phyloP scores from a whole-genome alignment of 2,329 filamentous ascomycete genomes.

The Chrysoporthe deuterocubensis region DNA sequence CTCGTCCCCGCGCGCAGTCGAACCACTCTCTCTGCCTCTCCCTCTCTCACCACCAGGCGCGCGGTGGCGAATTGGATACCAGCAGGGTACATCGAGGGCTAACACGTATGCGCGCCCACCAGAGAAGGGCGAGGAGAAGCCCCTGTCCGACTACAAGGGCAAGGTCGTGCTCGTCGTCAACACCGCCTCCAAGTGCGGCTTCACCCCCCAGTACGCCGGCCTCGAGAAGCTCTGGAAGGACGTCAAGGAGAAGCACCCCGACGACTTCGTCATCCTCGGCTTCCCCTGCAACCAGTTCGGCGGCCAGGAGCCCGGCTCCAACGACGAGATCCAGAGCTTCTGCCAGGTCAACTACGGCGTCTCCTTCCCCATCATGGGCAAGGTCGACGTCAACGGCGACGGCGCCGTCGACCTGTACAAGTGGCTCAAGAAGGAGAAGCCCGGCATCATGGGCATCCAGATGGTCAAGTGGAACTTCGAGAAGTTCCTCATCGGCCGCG shows the following conservation, averaged over 20 bases:
- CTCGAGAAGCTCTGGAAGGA: slow-evolving; percentile 90
- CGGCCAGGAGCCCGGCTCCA: slow-evolving; percentile 81
- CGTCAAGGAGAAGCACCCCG: slow-evolving; percentile 68
- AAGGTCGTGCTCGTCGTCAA: slow-evolving; percentile 97
- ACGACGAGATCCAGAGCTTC: slow-evolving; percentile 81
- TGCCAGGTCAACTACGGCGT: slow-evolving; percentile 96
- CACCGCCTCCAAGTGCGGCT: slow-evolving; percentile 98
- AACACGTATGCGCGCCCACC: slow-evolving; percentile 28
- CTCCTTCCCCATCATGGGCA: slow-evolving; percentile 86
- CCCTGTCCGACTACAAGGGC: slow-evolving; percentile 74
- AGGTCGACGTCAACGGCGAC: slow-evolving; percentile 92
- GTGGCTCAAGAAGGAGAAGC: slow-evolving; percentile 74
- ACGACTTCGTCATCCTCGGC: slow-evolving; percentile 85
- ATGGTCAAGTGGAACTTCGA: slow-evolving; percentile 99
- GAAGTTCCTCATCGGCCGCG: slow-evolving; percentile 88
- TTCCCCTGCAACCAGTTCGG: slow-evolving; percentile 99
- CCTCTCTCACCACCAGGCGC: not conserved
- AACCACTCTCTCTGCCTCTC: not conserved
- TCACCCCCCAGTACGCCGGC: slow-evolving; percentile 92
- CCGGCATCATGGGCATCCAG: slow-evolving; percentile 87
- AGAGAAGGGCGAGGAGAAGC: slow-evolving; percentile 76
- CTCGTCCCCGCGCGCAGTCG: slow-evolving; percentile 5
- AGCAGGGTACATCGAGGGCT: slow-evolving; percentile 13
- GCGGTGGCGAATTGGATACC: slow-evolving; percentile 18
- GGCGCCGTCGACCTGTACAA: slow-evolving; percentile 78